Evolutionary conservation across 805 yeast genomes (phyloP).

Genomic region (Lachancea waltii): DNA sequence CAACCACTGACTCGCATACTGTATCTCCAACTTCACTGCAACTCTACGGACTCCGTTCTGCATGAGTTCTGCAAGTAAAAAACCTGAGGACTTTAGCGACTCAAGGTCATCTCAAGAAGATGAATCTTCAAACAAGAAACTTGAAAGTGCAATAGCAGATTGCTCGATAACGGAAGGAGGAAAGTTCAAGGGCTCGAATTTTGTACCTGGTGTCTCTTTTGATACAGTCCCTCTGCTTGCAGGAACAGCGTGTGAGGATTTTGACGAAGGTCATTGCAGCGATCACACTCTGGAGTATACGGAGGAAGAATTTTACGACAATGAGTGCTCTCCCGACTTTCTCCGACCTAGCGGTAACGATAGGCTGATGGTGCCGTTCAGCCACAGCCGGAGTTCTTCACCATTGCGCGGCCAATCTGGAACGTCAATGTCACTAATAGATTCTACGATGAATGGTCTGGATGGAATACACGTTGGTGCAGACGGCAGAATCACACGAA

Average conservation of each 20-base stretch:
- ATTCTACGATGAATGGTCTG: conserved; percentile 10
- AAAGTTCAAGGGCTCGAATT: neutral
- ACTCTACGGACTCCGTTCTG: no score
- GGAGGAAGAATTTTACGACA: conserved; percentile 32
- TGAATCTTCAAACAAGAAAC: no score
- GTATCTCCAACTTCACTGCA: no score
- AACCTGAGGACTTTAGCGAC: no score
- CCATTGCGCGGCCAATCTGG: conserved; percentile 8
- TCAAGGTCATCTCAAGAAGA: no score
- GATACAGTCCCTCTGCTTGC: conserved; percentile 29
- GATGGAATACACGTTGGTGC: conserved; percentile 22
- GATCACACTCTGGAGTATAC: conserved; percentile 26
- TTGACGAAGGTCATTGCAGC: conserved; percentile 26
- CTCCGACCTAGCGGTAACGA: neutral
- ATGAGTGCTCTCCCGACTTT: conserved; percentile 20
- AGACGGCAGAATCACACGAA: conserved; percentile 30
- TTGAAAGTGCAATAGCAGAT: no score
- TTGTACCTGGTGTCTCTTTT: conserved; percentile 28
- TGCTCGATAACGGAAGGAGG: conserved; percentile 1
- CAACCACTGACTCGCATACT: no score
- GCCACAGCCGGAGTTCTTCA: conserved; percentile 10
- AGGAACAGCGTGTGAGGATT: conserved; percentile 16
- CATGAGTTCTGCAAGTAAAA: no score
- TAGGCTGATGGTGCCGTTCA: neutral
- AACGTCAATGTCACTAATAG: conserved; percentile 5